Evolutionary conservation across 306 rosid genomes (phyloP).

Genomic region (Prinsepia uniflora): DNA sequence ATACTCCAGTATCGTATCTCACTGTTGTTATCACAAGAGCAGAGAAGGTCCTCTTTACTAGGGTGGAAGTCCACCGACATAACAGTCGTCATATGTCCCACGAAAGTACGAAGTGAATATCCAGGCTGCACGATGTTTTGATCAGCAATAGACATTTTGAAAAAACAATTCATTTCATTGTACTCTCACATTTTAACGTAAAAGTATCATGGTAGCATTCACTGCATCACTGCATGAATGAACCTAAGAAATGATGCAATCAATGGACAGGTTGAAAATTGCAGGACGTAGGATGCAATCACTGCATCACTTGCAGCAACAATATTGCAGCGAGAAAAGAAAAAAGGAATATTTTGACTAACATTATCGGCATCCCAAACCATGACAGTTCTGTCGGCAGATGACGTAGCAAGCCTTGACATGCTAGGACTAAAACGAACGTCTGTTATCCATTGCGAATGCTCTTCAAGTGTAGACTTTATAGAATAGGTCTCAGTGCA

Average conservation of each 20-base stretch:
- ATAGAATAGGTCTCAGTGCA: conserved; percentile 50
- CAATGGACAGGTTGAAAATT: not conserved
- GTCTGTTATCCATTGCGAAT: conserved; percentile 70
- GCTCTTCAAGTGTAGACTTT: conserved; percentile 68
- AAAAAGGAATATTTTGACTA: conserved; percentile 25
- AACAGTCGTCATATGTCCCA: conserved; percentile 61
- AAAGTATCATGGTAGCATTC: not conserved
- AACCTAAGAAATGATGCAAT: not conserved
- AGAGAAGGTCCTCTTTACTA: conserved; percentile 61
- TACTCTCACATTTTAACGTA: not conserved
- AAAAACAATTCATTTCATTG: too few species aligned
- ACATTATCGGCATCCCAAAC: conserved; percentile 83
- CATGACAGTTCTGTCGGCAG: conserved; percentile 77
- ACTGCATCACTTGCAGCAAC: not conserved
- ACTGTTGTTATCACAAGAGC: conserved; percentile 57
- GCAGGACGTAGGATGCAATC: too few species aligned
- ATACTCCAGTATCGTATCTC: conserved; percentile 86
- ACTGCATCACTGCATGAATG: not conserved
- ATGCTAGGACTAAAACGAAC: conserved; percentile 65
- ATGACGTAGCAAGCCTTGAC: conserved; percentile 70
- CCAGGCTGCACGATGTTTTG: conserved; percentile 53
- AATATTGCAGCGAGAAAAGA: not conserved
- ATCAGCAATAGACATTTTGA: too few species aligned
- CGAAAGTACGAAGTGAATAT: conserved; percentile 62
- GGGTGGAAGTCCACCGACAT: conserved; percentile 86